These are phyloP conservation scores for Physcomitrellopsis africana DNA, from an alignment of 225 moss, liverwort and hornwort species.

Conservation along the genomic window DNA sequence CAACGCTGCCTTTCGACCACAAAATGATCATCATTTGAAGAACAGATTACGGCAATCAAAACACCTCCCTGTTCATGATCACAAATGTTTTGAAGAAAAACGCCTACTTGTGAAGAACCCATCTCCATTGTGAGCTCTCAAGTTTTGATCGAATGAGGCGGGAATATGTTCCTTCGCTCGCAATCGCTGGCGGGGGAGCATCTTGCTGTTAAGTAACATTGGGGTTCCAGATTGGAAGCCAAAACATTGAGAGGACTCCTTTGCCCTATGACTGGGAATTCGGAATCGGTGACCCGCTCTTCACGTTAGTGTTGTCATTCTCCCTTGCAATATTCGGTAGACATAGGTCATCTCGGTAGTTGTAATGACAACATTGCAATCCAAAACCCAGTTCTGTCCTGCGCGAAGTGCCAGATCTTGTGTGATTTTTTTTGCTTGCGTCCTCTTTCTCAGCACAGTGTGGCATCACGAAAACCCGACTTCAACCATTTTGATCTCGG, in stretches of 20 bases:
- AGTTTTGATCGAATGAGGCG: background rate
- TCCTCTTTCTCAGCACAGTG: too few species aligned
- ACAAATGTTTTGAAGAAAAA: background rate
- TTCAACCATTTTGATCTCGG: background rate
- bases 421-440: too few species aligned
- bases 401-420: too few species aligned
- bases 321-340: background rate
- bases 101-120: background rate
- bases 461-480: background rate
- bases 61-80: slow-evolving; percentile 26
- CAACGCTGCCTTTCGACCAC: background rate
- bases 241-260: background rate
- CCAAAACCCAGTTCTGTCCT: background rate
- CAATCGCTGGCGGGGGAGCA: background rate
- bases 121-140: background rate
- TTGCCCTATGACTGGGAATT: background rate
- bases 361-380: background rate
- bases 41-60: slow-evolving; percentile 31
- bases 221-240: background rate
- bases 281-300: background rate
- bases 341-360: background rate
- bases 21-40: slow-evolving; percentile 13
- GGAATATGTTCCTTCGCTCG: too few species aligned
- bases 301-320: background rate
- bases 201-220: background rate